Percentiles rank a stretch among this genome's conserved stretches.
Conservation (phyloP, 805 yeast species). For the Ogataea angusta region DNA sequence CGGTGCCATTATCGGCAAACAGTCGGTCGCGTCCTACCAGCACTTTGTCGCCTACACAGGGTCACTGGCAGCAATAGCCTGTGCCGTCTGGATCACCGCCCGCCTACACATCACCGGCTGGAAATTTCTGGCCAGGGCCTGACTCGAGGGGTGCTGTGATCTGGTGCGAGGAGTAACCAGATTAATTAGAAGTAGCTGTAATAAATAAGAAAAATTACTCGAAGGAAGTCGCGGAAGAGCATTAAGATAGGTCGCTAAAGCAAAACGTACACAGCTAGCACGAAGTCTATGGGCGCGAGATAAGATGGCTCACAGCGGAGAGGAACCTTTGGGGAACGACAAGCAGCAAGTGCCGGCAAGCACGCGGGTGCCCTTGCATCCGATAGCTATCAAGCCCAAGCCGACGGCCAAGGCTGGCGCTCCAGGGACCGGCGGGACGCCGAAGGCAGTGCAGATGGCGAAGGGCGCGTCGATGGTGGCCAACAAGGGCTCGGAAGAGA, state of each 20-base stretch:
- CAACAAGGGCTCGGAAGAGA: conserved; percentile 26
- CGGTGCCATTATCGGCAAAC: conserved; percentile 35
- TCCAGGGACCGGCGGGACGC: neutral
- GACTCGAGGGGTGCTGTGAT: conserved; percentile 1
- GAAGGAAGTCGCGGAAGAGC: conserved; percentile 7
- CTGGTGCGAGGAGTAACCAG: neutral
- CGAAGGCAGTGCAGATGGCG: conserved; percentile 7
- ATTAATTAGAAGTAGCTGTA: too few relatives aligned
- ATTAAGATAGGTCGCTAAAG: too few relatives aligned
- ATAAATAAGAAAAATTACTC: neutral
- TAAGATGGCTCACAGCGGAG: conserved; percentile 4
- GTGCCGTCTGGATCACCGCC: conserved; percentile 40
- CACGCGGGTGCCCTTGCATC: conserved; percentile 7
- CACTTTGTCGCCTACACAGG: conserved; percentile 37
- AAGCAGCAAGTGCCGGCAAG: neutral
- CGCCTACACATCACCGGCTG: conserved; percentile 45
- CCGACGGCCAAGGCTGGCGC: neutral
- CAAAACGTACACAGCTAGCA: too few relatives aligned
- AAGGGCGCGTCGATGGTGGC: conserved; percentile 18
- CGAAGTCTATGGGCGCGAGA: neutral
- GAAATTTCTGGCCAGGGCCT: conserved; percentile 24
- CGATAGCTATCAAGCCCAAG: conserved; percentile 9
- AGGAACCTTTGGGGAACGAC: conserved; percentile 1
- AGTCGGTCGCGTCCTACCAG: conserved; percentile 33
- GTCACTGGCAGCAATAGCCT: conserved; percentile 36